phyloP scores from a whole-genome alignment of 2,329 filamentous ascomycete genomes.

The Zymoseptoria ardabiliae region DNA sequence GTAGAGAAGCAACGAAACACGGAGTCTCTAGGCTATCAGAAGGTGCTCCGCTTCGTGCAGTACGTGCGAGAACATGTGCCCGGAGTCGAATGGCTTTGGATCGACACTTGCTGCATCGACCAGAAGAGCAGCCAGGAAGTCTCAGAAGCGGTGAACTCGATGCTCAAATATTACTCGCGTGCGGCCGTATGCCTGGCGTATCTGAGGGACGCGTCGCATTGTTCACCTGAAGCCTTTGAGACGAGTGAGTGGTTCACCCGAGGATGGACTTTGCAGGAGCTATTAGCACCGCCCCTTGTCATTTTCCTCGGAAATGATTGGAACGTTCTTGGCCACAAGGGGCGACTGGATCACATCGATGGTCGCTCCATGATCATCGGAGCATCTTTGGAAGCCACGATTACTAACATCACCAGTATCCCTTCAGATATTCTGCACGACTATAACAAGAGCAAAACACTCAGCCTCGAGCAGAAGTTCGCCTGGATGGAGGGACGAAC shows the following conservation, averaged over 20 bases:
- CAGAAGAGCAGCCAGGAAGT: slow-evolving; percentile 12
- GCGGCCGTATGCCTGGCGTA: slow-evolving; percentile 14
- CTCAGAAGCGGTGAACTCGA: slow-evolving; percentile 13
- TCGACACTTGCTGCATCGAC: slow-evolving; percentile 21
- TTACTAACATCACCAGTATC: slow-evolving; percentile 3
- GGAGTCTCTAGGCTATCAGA: slow-evolving; percentile 5
- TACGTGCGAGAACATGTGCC: slow-evolving; percentile 2
- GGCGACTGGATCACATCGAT: neutral
- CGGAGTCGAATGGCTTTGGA: slow-evolving; percentile 9
- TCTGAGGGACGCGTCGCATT: slow-evolving; percentile 4
- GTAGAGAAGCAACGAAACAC: slow-evolving; percentile 1
- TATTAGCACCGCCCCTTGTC: slow-evolving; percentile 1
- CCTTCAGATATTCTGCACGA: slow-evolving; percentile 2
- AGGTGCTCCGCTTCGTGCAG: slow-evolving; percentile 3
- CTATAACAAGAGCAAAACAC: neutral
- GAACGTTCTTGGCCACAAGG: slow-evolving; percentile 11
- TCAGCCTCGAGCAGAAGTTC: slow-evolving; percentile 7
- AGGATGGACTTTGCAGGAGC: slow-evolving; percentile 11
- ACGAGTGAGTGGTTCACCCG: slow-evolving; percentile 4
- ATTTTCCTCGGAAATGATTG: slow-evolving; percentile 6
- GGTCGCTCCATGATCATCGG: neutral
- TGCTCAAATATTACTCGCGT: slow-evolving; percentile 16
- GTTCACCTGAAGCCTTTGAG: neutral
- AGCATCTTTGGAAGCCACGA: neutral
- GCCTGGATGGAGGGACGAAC: slow-evolving; percentile 5